Evolutionary conservation across 2,329 filamentous ascomycete genomes (phyloP).

Genomic region (Lecanicillium sp.): DNA sequence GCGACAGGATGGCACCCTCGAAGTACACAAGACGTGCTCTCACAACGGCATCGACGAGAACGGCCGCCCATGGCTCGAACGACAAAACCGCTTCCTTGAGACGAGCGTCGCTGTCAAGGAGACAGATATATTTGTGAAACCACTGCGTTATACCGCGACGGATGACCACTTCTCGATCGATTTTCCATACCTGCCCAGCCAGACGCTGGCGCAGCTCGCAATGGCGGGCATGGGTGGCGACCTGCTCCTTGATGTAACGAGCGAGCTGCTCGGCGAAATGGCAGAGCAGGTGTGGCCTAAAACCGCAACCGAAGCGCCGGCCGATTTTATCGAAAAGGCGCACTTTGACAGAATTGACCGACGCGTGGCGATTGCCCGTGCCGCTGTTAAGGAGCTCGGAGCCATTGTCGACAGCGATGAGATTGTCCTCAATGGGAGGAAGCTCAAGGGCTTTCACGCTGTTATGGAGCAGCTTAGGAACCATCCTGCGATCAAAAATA

Average conservation of each 20-base stretch:
- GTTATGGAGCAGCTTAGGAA: conserved; percentile 1
- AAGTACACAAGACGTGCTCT: conserved; percentile 8
- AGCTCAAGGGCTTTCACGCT: neutral
- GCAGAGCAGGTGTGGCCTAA: conserved; percentile 3
- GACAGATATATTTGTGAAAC: conserved; percentile 8
- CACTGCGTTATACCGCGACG: neutral
- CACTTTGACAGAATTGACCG: conserved; percentile 10
- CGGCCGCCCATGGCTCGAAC: conserved; percentile 8
- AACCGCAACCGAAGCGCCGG: neutral
- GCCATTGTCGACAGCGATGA: conserved; percentile 5
- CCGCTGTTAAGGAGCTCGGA: conserved; percentile 2
- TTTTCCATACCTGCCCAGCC: conserved; percentile 10
- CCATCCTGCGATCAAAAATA: neutral
- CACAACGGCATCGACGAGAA: conserved; percentile 11
- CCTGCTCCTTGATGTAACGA: conserved; percentile 18
- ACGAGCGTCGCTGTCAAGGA: conserved; percentile 3
- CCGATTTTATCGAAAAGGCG: conserved; percentile 9
- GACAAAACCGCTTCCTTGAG: conserved; percentile 4
- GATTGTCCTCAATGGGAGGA: conserved; percentile 7
- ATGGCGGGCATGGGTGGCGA: conserved; percentile 24
- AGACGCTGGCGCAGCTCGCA: conserved; percentile 10
- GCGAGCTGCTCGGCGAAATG: conserved; percentile 5
- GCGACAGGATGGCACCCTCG: neutral
- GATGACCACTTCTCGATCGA: conserved; percentile 5
- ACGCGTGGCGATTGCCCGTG: conserved; percentile 8